These are phyloP conservation scores for Tuber microsphaerosporum DNA, from an alignment of 495 filamentous ascomycete genomes.

Conservation along the genomic window DNA sequence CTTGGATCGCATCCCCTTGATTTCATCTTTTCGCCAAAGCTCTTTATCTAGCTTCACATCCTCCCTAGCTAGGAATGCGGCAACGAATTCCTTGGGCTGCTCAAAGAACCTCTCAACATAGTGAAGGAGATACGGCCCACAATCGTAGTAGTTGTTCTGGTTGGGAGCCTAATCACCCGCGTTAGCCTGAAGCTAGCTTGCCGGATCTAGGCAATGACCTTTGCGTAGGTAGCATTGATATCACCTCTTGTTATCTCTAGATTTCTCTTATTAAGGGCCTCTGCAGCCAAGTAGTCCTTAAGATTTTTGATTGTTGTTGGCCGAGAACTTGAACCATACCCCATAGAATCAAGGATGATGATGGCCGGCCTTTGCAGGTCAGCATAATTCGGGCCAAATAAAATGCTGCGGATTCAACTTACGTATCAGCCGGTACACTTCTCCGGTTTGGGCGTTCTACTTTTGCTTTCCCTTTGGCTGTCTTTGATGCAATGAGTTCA, in stretches of 20 bases:
- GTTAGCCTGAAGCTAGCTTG: constrained; percentile 14
- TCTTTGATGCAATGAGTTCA: constrained; percentile 18
- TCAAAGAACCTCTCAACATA: constrained; percentile 70
- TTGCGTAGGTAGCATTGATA: constrained; percentile 43
- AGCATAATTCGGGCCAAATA: constrained; percentile 8
- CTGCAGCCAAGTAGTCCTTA: constrained; percentile 67
- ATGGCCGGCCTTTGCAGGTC: constrained; percentile 54
- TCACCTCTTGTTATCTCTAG: constrained; percentile 56
- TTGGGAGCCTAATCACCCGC: constrained; percentile 47
- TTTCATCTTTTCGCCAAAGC: constrained; percentile 36
- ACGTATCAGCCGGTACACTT: constrained; percentile 41
- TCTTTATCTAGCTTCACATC: constrained; percentile 23
- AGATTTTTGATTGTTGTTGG: constrained; percentile 56
- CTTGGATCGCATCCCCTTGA: constrained; percentile 31
- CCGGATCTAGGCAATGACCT: constrained; percentile 19
- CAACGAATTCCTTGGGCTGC: constrained; percentile 26
- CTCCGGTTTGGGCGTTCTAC: constrained; percentile 29
- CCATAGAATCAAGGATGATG: constrained; percentile 83
- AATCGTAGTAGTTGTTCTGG: constrained; percentile 82
- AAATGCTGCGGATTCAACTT: constrained; percentile 27
- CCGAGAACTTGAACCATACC: constrained; percentile 47
- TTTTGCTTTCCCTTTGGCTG: constrained; percentile 9
- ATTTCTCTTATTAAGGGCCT: constrained; percentile 62
- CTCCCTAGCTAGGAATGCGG: constrained; percentile 30
- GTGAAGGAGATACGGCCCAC: constrained; percentile 74